Percentiles rank a stretch among this genome's conserved stretches.
Evolutionary conservation across 257 asterid species (phyloP).

Genomic region (Solanum piurae): DNA sequence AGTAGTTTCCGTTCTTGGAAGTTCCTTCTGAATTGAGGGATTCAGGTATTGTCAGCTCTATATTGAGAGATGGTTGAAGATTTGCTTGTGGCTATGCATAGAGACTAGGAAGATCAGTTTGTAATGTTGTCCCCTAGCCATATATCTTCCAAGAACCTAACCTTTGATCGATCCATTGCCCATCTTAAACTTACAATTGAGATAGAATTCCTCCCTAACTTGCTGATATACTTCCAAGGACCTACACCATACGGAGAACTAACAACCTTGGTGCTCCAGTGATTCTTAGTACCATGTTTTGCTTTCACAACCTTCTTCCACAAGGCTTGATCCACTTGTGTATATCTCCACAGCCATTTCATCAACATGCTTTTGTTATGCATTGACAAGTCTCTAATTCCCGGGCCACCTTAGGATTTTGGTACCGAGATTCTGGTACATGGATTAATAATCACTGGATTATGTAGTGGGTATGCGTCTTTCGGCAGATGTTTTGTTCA

Average conservation of each 20-base stretch:
- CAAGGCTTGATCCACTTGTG: background rate
- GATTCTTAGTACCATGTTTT: background rate
- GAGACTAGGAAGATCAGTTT: background rate
- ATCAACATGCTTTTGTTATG: background rate
- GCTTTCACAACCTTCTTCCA: background rate
- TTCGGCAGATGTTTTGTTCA: background rate
- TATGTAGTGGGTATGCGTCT: background rate
- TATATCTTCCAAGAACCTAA: background rate
- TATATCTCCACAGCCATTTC: background rate
- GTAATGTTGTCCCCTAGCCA: background rate
- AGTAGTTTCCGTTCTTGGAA: background rate
- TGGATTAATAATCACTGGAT: background rate
- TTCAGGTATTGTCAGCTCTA: background rate
- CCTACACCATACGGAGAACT: background rate
- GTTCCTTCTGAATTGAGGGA: background rate
- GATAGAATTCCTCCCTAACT: background rate
- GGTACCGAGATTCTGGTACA: background rate
- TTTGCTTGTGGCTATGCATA: background rate
- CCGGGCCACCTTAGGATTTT: background rate
- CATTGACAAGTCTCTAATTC: background rate
- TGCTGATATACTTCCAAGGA: background rate
- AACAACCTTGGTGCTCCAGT: background rate
- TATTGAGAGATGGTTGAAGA: background rate
- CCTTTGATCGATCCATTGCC: background rate
- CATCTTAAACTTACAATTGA: background rate